Conservation (phyloP, 768 basidiomycete genomes). For the Rhodocollybia butyracea region DNA sequence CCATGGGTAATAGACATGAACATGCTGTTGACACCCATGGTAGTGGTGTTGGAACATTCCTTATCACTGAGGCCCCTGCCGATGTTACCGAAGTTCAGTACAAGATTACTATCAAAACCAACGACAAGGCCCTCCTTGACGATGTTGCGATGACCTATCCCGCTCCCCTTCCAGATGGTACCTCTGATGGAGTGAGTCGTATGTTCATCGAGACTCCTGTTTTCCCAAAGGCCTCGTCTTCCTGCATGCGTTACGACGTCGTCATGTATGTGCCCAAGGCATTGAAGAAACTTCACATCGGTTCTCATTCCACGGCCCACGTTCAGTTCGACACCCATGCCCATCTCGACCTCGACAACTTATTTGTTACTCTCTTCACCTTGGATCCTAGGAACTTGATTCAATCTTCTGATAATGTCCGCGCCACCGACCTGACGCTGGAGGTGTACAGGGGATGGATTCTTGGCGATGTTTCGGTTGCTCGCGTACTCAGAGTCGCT, state of each 20-base stretch:
- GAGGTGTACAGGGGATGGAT: slow-evolving; percentile 56
- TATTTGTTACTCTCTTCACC: slow-evolving; percentile 42
- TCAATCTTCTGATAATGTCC: slow-evolving; percentile 38
- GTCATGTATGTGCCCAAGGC: slow-evolving; percentile 46
- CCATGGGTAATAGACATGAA: slow-evolving; percentile 33
- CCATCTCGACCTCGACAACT: slow-evolving; percentile 36
- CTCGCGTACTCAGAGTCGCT: slow-evolving; percentile 34
- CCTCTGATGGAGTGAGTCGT: slow-evolving; percentile 30
- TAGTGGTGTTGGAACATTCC: slow-evolving; percentile 47
- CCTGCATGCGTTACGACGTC: slow-evolving; percentile 56
- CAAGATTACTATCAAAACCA: slow-evolving; percentile 44
- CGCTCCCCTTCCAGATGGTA: slow-evolving; percentile 26
- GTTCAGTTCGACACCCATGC: slow-evolving; percentile 46
- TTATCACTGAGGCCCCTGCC: slow-evolving; percentile 39
- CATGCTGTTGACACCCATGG: slow-evolving; percentile 48
- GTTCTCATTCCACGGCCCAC: slow-evolving; percentile 41
- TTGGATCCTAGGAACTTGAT: slow-evolving; percentile 41
- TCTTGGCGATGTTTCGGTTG: slow-evolving; percentile 53
- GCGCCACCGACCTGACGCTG: slow-evolving; percentile 34
- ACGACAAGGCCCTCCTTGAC: slow-evolving; percentile 37
- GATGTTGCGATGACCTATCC: slow-evolving; percentile 34
- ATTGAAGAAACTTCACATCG: slow-evolving; percentile 46
- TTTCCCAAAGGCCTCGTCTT: slow-evolving; percentile 15
- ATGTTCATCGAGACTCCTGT: slow-evolving; percentile 36
- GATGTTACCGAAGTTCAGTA: slow-evolving; percentile 43